Base-by-base conservation (phyloP, 225 moss, liverwort and hornwort species). In the Pleurozium schreberi region DNA sequence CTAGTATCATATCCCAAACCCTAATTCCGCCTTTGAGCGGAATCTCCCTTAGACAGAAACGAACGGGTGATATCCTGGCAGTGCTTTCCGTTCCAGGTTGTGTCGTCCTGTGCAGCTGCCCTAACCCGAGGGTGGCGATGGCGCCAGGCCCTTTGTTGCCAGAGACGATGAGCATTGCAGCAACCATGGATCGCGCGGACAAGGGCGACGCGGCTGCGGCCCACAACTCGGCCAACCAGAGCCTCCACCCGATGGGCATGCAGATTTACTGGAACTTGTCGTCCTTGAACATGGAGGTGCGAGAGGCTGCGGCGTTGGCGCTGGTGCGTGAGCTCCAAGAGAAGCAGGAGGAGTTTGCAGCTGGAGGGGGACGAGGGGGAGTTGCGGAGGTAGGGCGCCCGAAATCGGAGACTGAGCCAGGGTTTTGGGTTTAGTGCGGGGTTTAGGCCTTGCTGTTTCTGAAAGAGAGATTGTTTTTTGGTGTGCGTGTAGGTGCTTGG, bases 231-330 rank as follows among this genome's bases (percentile, higher is more conserved):
- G 77, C 90, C 61, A 92, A 89, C 80, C 81, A 84, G 53, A 91
- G 89, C 78, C 88, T 95, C 27, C 91, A 90, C 73, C 98, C 97
- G 11, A 87, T 95, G 75, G 98, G 98, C n/a, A 95, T 98, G 96
- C 97, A 98, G 89, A 97, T 98, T 67, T 98, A 98, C 87, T 98
- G 98, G 98, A 95, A 95, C 92, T 86, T 98, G 75, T 95, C 98
- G 57, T 94, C 94, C 33, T 47, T 95, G 61, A 84, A 93, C 49
- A 93, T 94, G 69, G 89, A 85, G 55, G 97, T 97, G 88, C 94
- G 97, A 87, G 98, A 98, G 92, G 91, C 92, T 55, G 98, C 98
- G 47, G 94, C 96, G 57, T 82, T 95, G 91, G 98, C 95, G 34
- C 92, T 98, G 52, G 97, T 97, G 43, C 84, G 92, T 31, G 98